phyloP scores from a whole-genome alignment of 345 rosid species.

The Psidium guajava region DNA sequence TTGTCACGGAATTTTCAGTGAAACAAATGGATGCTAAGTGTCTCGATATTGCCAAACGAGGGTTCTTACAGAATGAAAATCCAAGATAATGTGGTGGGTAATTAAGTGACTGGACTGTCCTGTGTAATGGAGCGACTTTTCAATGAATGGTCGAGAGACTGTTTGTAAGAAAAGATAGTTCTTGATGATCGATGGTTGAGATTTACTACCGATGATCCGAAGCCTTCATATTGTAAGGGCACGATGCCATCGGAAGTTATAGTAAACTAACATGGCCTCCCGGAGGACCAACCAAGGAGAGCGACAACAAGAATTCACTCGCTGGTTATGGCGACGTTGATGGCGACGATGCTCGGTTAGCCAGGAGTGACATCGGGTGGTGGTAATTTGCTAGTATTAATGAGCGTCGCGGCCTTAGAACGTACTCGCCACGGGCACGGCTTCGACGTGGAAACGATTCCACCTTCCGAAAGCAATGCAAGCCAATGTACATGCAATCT shows the following conservation, averaged over 20 bases:
- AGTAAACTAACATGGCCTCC: not conserved
- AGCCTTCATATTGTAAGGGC: not conserved
- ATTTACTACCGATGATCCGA: not conserved
- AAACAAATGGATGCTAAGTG: not conserved
- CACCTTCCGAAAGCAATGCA: not conserved
- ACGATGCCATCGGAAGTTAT: not conserved
- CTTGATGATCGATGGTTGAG: not conserved
- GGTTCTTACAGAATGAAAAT: not conserved
- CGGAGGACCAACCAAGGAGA: not conserved
- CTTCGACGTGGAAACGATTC: not conserved
- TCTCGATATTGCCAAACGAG: not conserved
- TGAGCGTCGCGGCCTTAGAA: not conserved
- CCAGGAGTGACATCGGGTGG: not conserved
- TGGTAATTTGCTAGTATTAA: not conserved
- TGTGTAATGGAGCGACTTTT: not conserved
- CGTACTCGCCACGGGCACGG: not conserved
- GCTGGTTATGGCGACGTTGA: not conserved
- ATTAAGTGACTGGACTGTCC: not conserved
- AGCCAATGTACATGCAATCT: not conserved
- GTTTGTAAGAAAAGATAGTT: not conserved
- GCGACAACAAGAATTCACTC: not conserved
- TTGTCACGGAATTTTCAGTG: not conserved
- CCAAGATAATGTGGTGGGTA: not conserved
- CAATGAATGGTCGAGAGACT: not conserved
- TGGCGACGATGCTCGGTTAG: not conserved